Evolutionary conservation across 495 filamentous ascomycete species (phyloP), one percentile per base, ranked within the genome.

Genomic region (Lophiostoma macrostomum): DNA sequence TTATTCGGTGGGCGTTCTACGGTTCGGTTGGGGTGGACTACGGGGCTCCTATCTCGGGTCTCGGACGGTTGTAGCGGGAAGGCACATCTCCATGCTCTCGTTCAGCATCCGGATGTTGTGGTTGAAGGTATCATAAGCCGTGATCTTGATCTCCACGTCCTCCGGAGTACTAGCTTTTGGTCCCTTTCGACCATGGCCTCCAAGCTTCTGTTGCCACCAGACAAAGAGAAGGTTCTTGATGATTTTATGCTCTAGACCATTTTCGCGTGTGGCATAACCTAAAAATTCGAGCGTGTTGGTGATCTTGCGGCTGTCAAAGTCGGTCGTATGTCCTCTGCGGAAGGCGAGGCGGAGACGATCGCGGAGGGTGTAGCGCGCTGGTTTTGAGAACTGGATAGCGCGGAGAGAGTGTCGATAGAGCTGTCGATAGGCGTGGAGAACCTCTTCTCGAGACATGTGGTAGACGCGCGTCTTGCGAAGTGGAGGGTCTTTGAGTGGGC

Each of bases 271-370:
- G 5, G 93, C 93, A 23, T 78, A 76, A 29, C 80, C 71, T 5
- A 97, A 74, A 63, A 98, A 96, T 50, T 76, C 74, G 14, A 94
- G 51, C 0, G 93, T 98, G 44, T 88, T 86, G 42, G 72, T 66
- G 29, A 95, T 80, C 49, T 75, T 79, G 22, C 73, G 67, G 32
- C 69, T 61, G 58, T 88, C 73, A 57, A 86, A 87, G 10, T 77
- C 70, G 40, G 71, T 68, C 3, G 64, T 53, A 4, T 67, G 54
- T 32, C 72, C 69, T 24, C 76, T 76, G 31, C 89, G 87, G 69
- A 95, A 98, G 8, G 83, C 80, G 0, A 60, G 67, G 37, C 88
- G 83, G 29, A 98, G 62, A 52, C 76, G 78, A 38, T 82, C 73
- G 29, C 78, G 77, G 20, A 88, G 64, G 1, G 80, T 76, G 71